phyloP scores from a whole-genome alignment of 2,329 filamentous ascomycete genomes.

The Scytalidium sp. region DNA sequence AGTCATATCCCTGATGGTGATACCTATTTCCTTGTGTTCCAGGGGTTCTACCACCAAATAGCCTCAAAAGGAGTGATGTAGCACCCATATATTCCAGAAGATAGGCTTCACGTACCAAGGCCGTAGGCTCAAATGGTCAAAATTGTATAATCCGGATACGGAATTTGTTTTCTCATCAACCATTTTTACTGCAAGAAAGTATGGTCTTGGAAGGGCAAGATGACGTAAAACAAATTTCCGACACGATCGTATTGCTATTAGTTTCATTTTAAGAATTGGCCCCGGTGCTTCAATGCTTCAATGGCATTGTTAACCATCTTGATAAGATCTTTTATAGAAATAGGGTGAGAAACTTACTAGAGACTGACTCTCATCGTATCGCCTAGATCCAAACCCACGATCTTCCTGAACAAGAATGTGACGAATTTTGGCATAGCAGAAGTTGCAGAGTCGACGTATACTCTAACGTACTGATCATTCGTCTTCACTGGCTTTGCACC shows the following conservation, averaged over 20 bases:
- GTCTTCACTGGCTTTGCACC: constrained; percentile 18
- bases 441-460: constrained; percentile 34
- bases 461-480: constrained; percentile 37
- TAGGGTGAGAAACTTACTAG: constrained; percentile 4
- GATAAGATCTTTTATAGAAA: neutral
- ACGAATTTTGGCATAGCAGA: constrained; percentile 11
- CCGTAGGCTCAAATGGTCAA: constrained; percentile 6
- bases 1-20: constrained; percentile 10
- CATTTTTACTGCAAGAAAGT: constrained; percentile 8
- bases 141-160: constrained; percentile 12
- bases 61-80: constrained; percentile 5
- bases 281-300: constrained; percentile 12
- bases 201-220: constrained; percentile 7
- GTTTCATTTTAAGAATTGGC: constrained; percentile 4
- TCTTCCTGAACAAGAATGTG: constrained; percentile 7
- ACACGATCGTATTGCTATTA: constrained; percentile 4
- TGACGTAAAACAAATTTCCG: constrained; percentile 11
- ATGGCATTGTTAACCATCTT: constrained; percentile 1
- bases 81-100: constrained; percentile 11
- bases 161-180: constrained; percentile 13
- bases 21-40: constrained; percentile 10
- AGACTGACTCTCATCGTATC: constrained; percentile 12
- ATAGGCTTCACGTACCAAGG: constrained; percentile 14
- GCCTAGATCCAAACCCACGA: constrained; percentile 10
- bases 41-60: constrained; percentile 10